Evolutionary conservation across 768 basidiomycete species (phyloP), one percentile per base, ranked within the genome.

Genomic region (Naganishia antarctica): DNA sequence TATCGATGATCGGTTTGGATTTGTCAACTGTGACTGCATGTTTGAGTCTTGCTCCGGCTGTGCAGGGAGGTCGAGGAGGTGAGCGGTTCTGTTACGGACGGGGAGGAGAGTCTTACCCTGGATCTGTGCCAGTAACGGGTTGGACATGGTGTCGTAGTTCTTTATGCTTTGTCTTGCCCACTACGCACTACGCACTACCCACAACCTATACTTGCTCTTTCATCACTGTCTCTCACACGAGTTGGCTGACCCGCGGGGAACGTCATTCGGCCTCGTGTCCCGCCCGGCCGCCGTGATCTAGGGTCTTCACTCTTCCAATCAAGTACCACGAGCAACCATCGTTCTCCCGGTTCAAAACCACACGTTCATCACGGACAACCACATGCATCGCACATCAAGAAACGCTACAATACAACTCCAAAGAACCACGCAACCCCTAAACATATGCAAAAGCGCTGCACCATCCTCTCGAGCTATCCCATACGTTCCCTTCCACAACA

Each of bases 1-100:
- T 75, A 12, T 59, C 67, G 12, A 73, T 68, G 3, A 66, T 50
- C 4, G 74, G 74, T 32, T 37, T 66, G 18, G 74, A 75, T 61
- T 79, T 73, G 63, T 94, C 91, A 81, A 86, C 83, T 2, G 90
- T 94, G 61, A 83, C 82, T 8, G 89, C 80, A 76, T 92, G 93
- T 80, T 87, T 91, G 60, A 96, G 82, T 66, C 64, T 83, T 78
- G 83, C 91, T 29, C 91, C 91, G 0, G 86, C 83, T 78, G 59
- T 32, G 28, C 2, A 40, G 13, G 13, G 60, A 4, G 50, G 21
- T 34, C 34, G 34, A 25, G 34, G 13, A 34, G n/a, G 34, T 25
- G 3, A 8, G 11, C 18, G 34, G 12, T 18, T 7, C n/a, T 44
- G 43, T 11, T 9, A 23, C 1, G 7, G 31, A 60, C 26, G 59